Base-by-base conservation (phyloP, 2,329 filamentous ascomycete genomes). In the Fusarium transvaalense region DNA sequence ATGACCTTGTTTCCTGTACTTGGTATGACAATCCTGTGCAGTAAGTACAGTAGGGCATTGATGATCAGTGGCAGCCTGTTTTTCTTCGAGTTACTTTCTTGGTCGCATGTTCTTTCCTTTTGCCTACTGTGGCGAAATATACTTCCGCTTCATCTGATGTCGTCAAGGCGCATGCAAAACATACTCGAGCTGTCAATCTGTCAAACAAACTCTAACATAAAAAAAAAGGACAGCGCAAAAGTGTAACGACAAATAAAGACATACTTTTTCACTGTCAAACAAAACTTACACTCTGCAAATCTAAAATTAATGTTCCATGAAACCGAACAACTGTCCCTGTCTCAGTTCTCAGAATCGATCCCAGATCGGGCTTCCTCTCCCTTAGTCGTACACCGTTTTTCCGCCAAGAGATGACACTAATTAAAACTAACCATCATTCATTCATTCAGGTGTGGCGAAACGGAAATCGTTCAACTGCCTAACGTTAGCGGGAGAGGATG, bases 301-400 rank as follows among this genome's bases (percentile, higher is more conserved):
- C 10, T 12, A 17, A n/a, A 38, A 45, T 23, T 15, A 6, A 35
- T 38, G 35, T 43, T 34, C 17, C 14, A 10, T 37, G 13, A 61
- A 37, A 37, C 19, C 38, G 19, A 39, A 23, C 32, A 45, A 45
- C 19, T 14, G 21, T 17, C 19, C 29, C 34, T 38, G 47, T 51
- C 47, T 51, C 47, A 39, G 9, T 29, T 27, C 17, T 51, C 47
- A 25, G 8, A 15, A 29, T 12, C 34, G 34, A 38, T 51, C 47
- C 32, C 4, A 37, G 17, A 27, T 50, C 17, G 19, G 27, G 10
- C 39, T 48, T 10, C 10, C 13, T 13, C 31, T 38, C 45, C n/a
- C 10, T 21, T 47, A 45, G 57, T 64, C 45, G 35, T 32, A 65
- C 61, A 43, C 61, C 61, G 41, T 65, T 64, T 59, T 65, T 37